Evolutionary conservation across 2,329 filamentous ascomycete genomes (phyloP).

Genomic region (Sclerotinia sclerotiorum): DNA sequence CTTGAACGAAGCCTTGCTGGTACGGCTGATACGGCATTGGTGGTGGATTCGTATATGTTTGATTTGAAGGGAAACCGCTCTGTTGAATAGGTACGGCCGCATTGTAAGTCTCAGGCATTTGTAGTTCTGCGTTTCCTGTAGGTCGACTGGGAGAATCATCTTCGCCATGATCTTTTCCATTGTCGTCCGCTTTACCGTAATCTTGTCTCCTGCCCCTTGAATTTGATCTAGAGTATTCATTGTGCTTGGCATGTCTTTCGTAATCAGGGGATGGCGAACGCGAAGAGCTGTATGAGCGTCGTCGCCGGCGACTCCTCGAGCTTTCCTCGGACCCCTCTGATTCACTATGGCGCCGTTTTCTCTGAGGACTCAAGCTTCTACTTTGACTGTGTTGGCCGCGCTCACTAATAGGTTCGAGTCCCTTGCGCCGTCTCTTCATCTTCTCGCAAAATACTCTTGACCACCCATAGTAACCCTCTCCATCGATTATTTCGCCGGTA

Average conservation of each 20-base stretch:
- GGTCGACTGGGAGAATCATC: slow-evolving; percentile 15
- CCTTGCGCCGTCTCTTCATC: slow-evolving; percentile 61
- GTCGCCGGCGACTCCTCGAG: slow-evolving; percentile 30
- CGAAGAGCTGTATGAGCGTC: slow-evolving; percentile 37
- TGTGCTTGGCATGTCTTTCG: slow-evolving; percentile 23
- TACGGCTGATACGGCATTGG: slow-evolving; percentile 26
- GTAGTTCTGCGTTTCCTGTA: slow-evolving; percentile 21
- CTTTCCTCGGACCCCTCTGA: slow-evolving; percentile 33
- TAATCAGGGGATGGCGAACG: slow-evolving; percentile 34
- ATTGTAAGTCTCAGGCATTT: slow-evolving; percentile 20
- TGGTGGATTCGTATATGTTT: slow-evolving; percentile 25
- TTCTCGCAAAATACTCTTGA: slow-evolving; percentile 76
- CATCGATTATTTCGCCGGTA: slow-evolving; percentile 60
- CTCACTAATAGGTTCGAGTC: slow-evolving; percentile 26
- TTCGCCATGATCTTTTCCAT: slow-evolving; percentile 11
- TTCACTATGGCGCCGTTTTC: slow-evolving; percentile 37
- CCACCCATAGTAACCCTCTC: slow-evolving; percentile 87
- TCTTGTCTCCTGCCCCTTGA: slow-evolving; percentile 31
- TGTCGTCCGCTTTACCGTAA: slow-evolving; percentile 5
- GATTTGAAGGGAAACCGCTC: slow-evolving; percentile 4
- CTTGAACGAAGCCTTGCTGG: slow-evolving; percentile 34
- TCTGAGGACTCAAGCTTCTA: slow-evolving; percentile 35
- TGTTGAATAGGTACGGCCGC: slow-evolving; percentile 8
- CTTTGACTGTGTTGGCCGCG: slow-evolving; percentile 31
- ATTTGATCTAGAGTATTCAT: slow-evolving; percentile 25